Base-by-base conservation (phyloP, 352 stramenopile genomes). In the Phytophthora kernoviae region DNA sequence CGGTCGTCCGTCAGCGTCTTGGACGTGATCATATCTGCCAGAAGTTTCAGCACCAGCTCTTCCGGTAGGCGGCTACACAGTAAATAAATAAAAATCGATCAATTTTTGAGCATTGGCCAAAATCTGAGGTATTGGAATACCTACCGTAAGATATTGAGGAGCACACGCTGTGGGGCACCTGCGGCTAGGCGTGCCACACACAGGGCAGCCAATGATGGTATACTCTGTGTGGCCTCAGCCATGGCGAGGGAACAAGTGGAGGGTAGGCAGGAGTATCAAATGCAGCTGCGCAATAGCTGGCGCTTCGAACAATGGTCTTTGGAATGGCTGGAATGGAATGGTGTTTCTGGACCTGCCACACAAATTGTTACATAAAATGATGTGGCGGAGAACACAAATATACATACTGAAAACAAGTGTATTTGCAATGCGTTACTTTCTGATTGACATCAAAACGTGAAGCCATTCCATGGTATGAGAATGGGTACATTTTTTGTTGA, bases 1-100 rank as follows among this genome's bases (percentile, higher is more conserved):
- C 87, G 87, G 70, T 94, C 84, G 69, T 94, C 84, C 44, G 87
- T 94, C 57, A 96, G 68, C 14, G 76, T 88, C 42, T 87, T 86
- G 50, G 76, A 76, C 24, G 67, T 56, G 37, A 92, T 85, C 80
- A 96, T 91, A 41, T 77, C 73, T 27, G 80, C 65, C 39, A 96
- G 54, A 51, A 94, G 52, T 33, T 59, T 87, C 70, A 90, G 82
- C 48, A 90, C 87, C 15, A 96, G 71, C 62, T 96, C 87, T 55
- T 96, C 83, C 9, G 87, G 87, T 4, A 96, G 57, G 5, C 83
- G 81, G 21, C 86, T 95, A 18, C 30, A 43, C 24, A 20, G 8
- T 24, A 46, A 62, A 42, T 55, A 30, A 30, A 7, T 30, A 30
- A 30, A 30, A 3, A 30, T 30, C 6, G 24, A n/a, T n/a, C n/a